Base-by-base conservation (phyloP, 768 basidiomycete genomes). In the Mycena maculata region DNA sequence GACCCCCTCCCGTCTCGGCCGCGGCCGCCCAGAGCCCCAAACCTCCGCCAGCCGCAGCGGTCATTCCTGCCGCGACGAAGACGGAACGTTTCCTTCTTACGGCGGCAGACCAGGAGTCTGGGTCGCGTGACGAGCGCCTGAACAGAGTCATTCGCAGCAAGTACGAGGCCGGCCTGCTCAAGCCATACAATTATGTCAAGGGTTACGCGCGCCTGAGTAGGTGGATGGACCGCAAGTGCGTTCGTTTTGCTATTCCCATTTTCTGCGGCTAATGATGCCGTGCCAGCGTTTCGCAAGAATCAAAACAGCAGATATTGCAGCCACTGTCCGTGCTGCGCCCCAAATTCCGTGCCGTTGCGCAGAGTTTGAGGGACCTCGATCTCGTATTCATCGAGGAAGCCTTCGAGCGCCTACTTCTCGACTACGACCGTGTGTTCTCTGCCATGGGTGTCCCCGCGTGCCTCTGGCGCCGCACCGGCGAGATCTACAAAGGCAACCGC, bases 391-490 rank as follows among this genome's bases (percentile, higher is more conserved):
- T 99, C 73, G 97, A 99, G 78, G 97, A 99, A 79, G 96, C 93
- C 0, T 98, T 99, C 74, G 97, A 99, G 77, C 92, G 96, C 1
- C 85, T 98, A 66, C 84, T 99, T 63, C 88, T 99, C 23, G 96
- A 98, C 75, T 98, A 98, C 68, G 97, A 98, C 76, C 91, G 96
- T 25, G 95, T 93, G 16, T 94, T 95, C 79, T 91, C 91, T 57
- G 95, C 94, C 0, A 98, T 99, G 92, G 96, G 95, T 36, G 95
- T 99, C 4, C 97, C 97, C 0, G 96, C 96, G 0, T 99, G 97
- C 71, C 85, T 98, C 8, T 99, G 97, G 97, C 85, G 96, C 28
- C 84, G 97, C 52, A 99, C 97, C 3, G 97, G 97, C 36, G 96
- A 99, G 81, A 99, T 99, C 69, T 99, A 98, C 84, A 99, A 99